phyloP scores from a whole-genome alignment of 768 basidiomycete species.

The Harrya chromipes region DNA sequence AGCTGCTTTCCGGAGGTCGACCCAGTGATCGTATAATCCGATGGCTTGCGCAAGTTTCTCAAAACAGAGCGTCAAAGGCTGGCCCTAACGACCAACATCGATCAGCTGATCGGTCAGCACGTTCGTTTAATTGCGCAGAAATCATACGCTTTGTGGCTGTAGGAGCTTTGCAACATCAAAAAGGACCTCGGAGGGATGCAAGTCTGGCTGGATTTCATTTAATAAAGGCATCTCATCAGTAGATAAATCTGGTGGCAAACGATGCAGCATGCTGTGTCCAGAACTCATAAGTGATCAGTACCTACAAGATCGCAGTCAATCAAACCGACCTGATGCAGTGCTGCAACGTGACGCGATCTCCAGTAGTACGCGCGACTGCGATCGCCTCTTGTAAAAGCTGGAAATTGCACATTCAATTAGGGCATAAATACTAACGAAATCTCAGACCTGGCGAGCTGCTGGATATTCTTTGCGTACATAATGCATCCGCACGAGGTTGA shows the following conservation, averaged over 20 bases:
- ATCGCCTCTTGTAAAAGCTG: constrained; percentile 78
- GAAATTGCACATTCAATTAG: constrained; percentile 1
- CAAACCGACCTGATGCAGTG: constrained; percentile 69
- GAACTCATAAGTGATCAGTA: constrained; percentile 12
- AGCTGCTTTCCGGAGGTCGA: constrained; percentile 51
- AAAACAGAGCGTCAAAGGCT: constrained; percentile 68
- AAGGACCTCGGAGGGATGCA: constrained; percentile 74
- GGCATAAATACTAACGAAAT: not conserved
- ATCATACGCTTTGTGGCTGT: constrained; percentile 55
- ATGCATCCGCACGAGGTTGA: constrained; percentile 77
- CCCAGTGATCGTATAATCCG: constrained; percentile 70
- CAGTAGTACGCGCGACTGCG: constrained; percentile 66
- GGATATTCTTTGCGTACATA: constrained; percentile 65
- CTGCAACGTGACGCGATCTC: constrained; percentile 70
- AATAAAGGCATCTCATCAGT: constrained; percentile 46
- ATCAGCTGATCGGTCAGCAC: constrained; percentile 7
- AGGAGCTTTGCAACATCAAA: constrained; percentile 77
- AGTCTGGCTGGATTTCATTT: constrained; percentile 72
- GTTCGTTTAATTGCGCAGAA: not conserved
- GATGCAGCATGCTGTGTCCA: constrained; percentile 59
- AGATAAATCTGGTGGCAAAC: constrained; percentile 49
- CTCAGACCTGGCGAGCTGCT: constrained; percentile 62
- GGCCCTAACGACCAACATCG: constrained; percentile 45
- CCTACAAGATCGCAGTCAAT: constrained; percentile 1
- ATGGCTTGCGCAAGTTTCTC: constrained; percentile 63